Evolutionary conservation across 2,329 filamentous ascomycete genomes (phyloP).

Genomic region (Verticillium isaacii): DNA sequence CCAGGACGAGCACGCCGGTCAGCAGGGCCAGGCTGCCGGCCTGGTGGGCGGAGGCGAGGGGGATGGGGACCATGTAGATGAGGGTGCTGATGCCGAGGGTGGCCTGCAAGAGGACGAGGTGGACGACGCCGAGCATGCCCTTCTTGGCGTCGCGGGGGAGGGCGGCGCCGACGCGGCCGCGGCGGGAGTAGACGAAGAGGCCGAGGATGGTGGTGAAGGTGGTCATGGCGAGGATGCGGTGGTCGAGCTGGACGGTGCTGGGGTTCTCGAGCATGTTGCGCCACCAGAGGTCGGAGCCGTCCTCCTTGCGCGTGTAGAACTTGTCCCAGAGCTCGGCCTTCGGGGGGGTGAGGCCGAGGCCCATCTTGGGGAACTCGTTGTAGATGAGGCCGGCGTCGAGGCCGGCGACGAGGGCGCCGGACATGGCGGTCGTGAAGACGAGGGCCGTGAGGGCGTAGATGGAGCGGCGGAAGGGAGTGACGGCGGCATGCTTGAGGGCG

Average conservation of each 20-base stretch:
- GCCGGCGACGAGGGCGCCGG: slow-evolving; percentile 87
- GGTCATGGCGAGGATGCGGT: slow-evolving; percentile 84
- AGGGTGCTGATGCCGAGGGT: slow-evolving; percentile 84
- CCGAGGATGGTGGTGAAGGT: slow-evolving; percentile 79
- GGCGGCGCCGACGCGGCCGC: slow-evolving; percentile 49
- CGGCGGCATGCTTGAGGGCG: slow-evolving; percentile 59
- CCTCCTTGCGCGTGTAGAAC: slow-evolving; percentile 77
- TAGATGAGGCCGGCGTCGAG: slow-evolving; percentile 97
- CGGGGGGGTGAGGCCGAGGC: slow-evolving; percentile 74
- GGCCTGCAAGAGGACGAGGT: slow-evolving; percentile 78
- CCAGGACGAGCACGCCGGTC: slow-evolving; percentile 75
- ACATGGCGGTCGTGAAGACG: slow-evolving; percentile 87
- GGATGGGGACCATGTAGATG: slow-evolving; percentile 87
- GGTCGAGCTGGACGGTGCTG: slow-evolving; percentile 89
- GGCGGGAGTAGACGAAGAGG: slow-evolving; percentile 76
- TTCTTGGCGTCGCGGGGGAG: slow-evolving; percentile 61
- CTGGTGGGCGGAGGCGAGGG: slow-evolving; percentile 86
- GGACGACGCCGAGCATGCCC: slow-evolving; percentile 74
- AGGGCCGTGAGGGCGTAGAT: slow-evolving; percentile 67
- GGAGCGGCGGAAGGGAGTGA: slow-evolving; percentile 69
- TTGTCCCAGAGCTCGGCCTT: slow-evolving; percentile 76
- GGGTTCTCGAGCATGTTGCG: slow-evolving; percentile 98
- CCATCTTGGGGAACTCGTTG: slow-evolving; percentile 98
- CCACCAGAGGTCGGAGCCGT: slow-evolving; percentile 86
- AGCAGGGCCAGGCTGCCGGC: slow-evolving; percentile 82